phyloP scores from a whole-genome alignment of 208 protist genomes.

The Crithidia fasciculata region DNA sequence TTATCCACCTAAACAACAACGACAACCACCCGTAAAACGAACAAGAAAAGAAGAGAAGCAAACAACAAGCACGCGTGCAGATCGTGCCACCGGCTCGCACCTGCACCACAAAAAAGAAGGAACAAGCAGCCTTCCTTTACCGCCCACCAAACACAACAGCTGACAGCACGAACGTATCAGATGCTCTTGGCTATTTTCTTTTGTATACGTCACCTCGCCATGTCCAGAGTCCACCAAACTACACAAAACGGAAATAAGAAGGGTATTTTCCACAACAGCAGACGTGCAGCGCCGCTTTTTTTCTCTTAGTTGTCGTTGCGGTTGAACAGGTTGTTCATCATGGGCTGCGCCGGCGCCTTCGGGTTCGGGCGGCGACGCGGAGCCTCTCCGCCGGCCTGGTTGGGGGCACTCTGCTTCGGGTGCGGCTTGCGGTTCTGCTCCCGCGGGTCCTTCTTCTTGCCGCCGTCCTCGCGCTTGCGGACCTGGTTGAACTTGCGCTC shows the following conservation, averaged over 20 bases:
- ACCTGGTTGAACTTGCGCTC: constrained; percentile 50
- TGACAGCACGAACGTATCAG: no score
- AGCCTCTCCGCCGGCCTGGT: constrained; percentile 2
- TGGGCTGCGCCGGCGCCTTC: constrained; percentile 26
- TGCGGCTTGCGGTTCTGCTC: constrained; percentile 40
- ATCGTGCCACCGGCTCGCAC: neutral
- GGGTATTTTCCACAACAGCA: neutral
- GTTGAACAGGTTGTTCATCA: constrained; percentile 49
- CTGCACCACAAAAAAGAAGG: neutral
- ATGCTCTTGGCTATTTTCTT: no score
- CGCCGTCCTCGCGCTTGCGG: constrained; percentile 38
- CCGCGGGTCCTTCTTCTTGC: constrained; percentile 36
- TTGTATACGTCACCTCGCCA: no score
- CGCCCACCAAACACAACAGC: no score
- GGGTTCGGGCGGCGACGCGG: constrained; percentile 13
- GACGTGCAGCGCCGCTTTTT: neutral
- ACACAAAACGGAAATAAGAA: constrained; percentile 1
- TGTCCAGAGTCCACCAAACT: no score
- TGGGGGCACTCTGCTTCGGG: constrained; percentile 21
- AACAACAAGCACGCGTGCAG: neutral
- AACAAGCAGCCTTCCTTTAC: neutral
- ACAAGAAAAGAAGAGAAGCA: neutral
- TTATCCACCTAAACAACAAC: constrained; percentile 2
- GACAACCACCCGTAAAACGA: neutral
- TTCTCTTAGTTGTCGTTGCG: constrained; percentile 37